Conservation (phyloP, 371 early-diverging fungal genomes). For the Mortierella sp. region DNA sequence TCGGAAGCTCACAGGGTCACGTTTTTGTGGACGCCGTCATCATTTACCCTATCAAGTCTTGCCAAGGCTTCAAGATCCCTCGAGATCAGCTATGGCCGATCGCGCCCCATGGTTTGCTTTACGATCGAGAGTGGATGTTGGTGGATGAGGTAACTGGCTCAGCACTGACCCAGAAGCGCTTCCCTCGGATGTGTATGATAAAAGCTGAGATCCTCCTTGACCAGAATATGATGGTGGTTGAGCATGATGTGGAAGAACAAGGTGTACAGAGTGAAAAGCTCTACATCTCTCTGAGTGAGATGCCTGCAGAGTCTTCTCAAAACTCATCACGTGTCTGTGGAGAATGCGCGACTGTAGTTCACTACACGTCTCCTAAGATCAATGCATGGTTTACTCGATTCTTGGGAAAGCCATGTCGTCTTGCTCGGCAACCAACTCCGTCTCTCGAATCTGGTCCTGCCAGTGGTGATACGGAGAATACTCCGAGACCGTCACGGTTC, state of each 20-base stretch:
- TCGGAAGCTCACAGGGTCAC: not conserved
- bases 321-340: conserved; percentile 54
- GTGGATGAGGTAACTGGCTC: conserved; percentile 60
- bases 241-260: conserved; percentile 21
- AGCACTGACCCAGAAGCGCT: conserved; percentile 64
- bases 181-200: conserved; percentile 66
- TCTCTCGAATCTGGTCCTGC: not conserved
- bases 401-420: conserved; percentile 62
- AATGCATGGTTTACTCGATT: conserved; percentile 66
- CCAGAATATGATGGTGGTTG: conserved; percentile 43
- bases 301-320: conserved; percentile 30
- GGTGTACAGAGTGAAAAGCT: conserved; percentile 8
- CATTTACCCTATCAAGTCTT: conserved; percentile 80
- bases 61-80: conserved; percentile 67
- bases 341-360: conserved; percentile 49
- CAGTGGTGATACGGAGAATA: not conserved
- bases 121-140: conserved; percentile 75
- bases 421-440: conserved; percentile 60
- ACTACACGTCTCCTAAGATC: conserved; percentile 54
- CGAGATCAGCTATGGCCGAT: conserved; percentile 63
- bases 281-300: conserved; percentile 44
- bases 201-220: conserved; percentile 51
- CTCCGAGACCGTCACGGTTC: conserved; percentile 24
- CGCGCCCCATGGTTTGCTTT: conserved; percentile 62
- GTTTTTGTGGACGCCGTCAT: conserved; percentile 34